Evolutionary conservation across 2,329 filamentous ascomycete species (phyloP).

Genomic region (Penicillium polonicum): DNA sequence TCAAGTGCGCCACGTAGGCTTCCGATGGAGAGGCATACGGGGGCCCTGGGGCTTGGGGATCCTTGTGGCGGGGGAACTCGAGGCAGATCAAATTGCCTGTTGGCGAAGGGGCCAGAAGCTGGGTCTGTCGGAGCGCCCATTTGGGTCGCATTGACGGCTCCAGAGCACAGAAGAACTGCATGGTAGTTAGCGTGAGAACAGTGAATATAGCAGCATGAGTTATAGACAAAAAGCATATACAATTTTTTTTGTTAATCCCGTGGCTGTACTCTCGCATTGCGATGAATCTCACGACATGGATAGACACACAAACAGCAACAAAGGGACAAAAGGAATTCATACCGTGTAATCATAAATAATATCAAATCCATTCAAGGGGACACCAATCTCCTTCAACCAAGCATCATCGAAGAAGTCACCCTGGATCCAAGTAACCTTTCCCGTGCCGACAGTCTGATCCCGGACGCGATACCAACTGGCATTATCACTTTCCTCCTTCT

Average conservation of each 20-base stretch:
- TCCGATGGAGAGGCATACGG: slow-evolving; percentile 69
- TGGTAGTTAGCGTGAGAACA: slow-evolving; percentile 11
- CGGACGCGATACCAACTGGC: slow-evolving; percentile 37
- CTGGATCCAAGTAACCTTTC: slow-evolving; percentile 42
- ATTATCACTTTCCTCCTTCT: slow-evolving; percentile 36
- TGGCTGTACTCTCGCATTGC: not conserved
- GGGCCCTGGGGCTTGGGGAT: slow-evolving; percentile 64
- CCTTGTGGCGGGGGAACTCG: slow-evolving; percentile 75
- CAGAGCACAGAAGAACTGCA: slow-evolving; percentile 62
- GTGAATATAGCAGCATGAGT: not conserved
- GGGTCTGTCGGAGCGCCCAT: slow-evolving; percentile 57
- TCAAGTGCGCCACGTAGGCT: slow-evolving; percentile 70
- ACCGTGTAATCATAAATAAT: slow-evolving; percentile 65
- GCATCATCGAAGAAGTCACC: slow-evolving; percentile 49
- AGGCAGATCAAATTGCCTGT: slow-evolving; percentile 61
- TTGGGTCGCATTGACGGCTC: slow-evolving; percentile 53
- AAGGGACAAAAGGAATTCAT: slow-evolving; percentile 24
- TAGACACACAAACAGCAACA: not conserved
- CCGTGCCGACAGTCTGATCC: slow-evolving; percentile 37
- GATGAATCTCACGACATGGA: not conserved
- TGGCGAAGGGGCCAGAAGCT: slow-evolving; percentile 51
- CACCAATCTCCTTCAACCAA: slow-evolving; percentile 39
- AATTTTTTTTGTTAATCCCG: not conserved
- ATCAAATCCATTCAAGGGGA: slow-evolving; percentile 41
- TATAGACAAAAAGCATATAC: not conserved